Base-by-base conservation (phyloP, 495 filamentous ascomycete genomes). In the Penicillium salamii region DNA sequence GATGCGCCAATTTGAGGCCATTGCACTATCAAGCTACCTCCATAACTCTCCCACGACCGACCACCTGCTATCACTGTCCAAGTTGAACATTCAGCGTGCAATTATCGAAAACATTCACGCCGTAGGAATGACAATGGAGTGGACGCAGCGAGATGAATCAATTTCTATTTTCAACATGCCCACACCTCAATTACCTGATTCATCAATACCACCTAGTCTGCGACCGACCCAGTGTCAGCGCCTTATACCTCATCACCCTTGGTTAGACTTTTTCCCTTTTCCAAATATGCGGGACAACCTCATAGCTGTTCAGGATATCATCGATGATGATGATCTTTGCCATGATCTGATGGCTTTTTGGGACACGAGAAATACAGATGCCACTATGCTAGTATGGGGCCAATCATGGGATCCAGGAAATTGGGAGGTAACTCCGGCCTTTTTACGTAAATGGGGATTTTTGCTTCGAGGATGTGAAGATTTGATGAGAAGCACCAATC, bases 231-330 rank as follows among this genome's bases (percentile, higher is more conserved):
- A 12, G 7, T 17, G 50, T 28, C 57, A 61, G 19, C 46, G 46
- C 11, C 26, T 19, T 7, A 28, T 36, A 7, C 49, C 44, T 3
- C 57, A 59, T 46, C 47, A 53, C 24, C 48, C 57, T 1, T 70
- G 64, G 64, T 45, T 67, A 7, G 59, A 70, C 49, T 28, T 57
- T 11, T 57, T 70, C 45, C 66, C 66, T 8, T 61, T 66, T 23
- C 59, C 66, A 11, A 49, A 18, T 19, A 45, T 70, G 36, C 59
- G 66, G 7, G 66, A 70, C 28, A 70, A 66, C 37, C 37, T 70
- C 2, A 64, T 67, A 12, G 36, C 20, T 6, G 47, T 45, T 0
- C 49, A 50, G 13, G 55, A 38, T 11, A 21, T 34, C 3, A 39
- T 61, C 37, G 62, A 59, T 36, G 53, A 52, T 11, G 38, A 48